Base-by-base conservation (phyloP, 2,329 filamentous ascomycete genomes). In the Penicillium fuscoglaucum region DNA sequence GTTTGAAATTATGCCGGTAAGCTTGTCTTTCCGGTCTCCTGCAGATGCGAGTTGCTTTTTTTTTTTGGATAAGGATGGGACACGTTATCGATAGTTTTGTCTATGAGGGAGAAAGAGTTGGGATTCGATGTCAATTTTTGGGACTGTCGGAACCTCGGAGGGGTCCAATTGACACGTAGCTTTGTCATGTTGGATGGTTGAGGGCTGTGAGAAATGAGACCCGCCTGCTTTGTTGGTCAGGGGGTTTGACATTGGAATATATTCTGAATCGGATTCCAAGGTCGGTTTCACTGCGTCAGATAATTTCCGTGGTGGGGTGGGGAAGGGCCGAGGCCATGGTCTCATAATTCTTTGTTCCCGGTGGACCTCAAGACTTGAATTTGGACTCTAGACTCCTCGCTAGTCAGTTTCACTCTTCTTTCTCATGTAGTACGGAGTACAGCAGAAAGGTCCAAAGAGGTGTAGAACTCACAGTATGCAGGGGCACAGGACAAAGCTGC, bases 391-490 rank as follows among this genome's bases (percentile, higher is more conserved):
- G 24, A 29, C 52, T 55, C 29, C 53, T 48, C 41, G 41, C 24
- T 47, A 46, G 43, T 40, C 24, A 15, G n/a, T 24, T 54, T 48
- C n/a, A 39, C 24, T 15, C 6, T 29, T 29, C n/a, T 48, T 28
- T 13, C 12, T 12, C 28, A 3, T 39, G 55, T 52, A n/a, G 48
- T 29, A 47, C 48, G 17, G 48, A n/a, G 48, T 44, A 52, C 55
- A 46, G 48, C 47, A 45, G 48, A 52, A 52, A 47, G 35, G 28
- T 46, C 40, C 41, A 43, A 28, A 31, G 35, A 37, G 40, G 24
- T 31, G n/a, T 40, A 56, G 17, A 41, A 37, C 7, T 45, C 7
- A 33, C 28, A 33, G 29, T 52, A 52, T 52, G 55, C 48, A 52
- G 26, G 48, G 48, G 48, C 26, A 46, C 15, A 45, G 33, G 37